phyloP scores from a whole-genome alignment of 352 stramenopile species.

The Phytopythium aichiense region DNA sequence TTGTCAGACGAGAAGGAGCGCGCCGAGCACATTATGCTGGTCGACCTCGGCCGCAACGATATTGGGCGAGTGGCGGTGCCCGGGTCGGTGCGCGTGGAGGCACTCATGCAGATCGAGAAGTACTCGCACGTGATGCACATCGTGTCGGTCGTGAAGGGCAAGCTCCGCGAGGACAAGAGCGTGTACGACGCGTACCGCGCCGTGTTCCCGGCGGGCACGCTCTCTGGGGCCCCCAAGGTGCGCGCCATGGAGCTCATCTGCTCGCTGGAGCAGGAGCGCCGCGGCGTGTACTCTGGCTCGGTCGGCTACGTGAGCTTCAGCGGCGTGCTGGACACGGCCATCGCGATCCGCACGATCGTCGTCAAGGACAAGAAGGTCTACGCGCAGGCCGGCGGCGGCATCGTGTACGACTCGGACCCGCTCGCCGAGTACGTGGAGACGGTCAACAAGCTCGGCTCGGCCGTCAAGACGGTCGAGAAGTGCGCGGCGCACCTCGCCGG shows the following conservation, averaged over 20 bases:
- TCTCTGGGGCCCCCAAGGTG: slow-evolving; percentile 88
- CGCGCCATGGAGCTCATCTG: slow-evolving; percentile 89
- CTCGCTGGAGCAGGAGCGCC: slow-evolving; percentile 74
- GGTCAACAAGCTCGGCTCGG: slow-evolving; percentile 85
- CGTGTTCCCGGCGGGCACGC: slow-evolving; percentile 84
- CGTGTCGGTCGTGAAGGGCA: slow-evolving; percentile 85
- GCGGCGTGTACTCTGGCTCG: slow-evolving; percentile 82
- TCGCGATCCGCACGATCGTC: slow-evolving; percentile 87
- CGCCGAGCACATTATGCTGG: slow-evolving; percentile 91
- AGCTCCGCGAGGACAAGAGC: slow-evolving; percentile 71
- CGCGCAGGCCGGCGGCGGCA: slow-evolving; percentile 80
- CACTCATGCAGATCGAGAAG: slow-evolving; percentile 89
- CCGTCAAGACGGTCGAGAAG: slow-evolving; percentile 84
- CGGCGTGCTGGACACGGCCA: slow-evolving; percentile 84
- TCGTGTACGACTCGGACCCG: slow-evolving; percentile 89
- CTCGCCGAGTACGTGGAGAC: slow-evolving; percentile 87
- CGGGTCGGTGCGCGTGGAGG: slow-evolving; percentile 76
- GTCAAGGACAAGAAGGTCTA: slow-evolving; percentile 79
- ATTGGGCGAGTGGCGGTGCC: slow-evolving; percentile 82
- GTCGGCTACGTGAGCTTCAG: slow-evolving; percentile 89
- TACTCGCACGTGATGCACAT: slow-evolving; percentile 93
- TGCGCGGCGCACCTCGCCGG: slow-evolving; percentile 40
- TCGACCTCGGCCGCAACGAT: slow-evolving; percentile 89
- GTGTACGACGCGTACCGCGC: slow-evolving; percentile 89
- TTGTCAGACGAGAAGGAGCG: slow-evolving; percentile 87